Percentiles rank a stretch among this genome's conserved stretches.
Evolutionary conservation across 164 flowering plant species (phyloP).

Genomic region (Hamamelis virginiana): DNA sequence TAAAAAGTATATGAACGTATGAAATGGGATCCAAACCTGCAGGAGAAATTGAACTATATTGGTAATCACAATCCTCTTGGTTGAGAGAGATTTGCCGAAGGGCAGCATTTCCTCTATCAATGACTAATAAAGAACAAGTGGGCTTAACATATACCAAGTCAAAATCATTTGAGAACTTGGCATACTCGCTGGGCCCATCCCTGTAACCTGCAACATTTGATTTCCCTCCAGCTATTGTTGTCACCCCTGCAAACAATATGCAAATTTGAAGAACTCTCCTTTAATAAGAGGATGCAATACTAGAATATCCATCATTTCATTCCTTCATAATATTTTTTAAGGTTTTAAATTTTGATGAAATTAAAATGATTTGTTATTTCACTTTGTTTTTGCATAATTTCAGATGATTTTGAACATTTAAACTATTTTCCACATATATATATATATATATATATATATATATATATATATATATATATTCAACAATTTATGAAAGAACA

Average conservation of each 20-base stretch:
- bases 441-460: too few relatives aligned
- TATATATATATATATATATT: too few relatives aligned
- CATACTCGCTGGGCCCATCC: constrained; percentile 98
- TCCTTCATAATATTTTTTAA: too few relatives aligned
- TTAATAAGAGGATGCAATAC: background rate
- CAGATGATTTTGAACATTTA: too few relatives aligned
- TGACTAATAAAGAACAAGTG: constrained; percentile 86
- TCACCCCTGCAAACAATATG: constrained; percentile 65
- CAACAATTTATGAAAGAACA: too few relatives aligned
- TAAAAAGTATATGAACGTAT: background rate
- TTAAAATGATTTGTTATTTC: too few relatives aligned
- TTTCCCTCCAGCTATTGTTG: constrained; percentile 98
- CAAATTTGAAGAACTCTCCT: background rate
- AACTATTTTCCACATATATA: too few relatives aligned
- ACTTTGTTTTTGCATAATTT: too few relatives aligned
- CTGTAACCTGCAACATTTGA: constrained; percentile 87
- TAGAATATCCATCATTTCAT: too few relatives aligned
- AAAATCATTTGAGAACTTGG: constrained; percentile 90
- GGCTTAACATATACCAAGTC: constrained; percentile 79
- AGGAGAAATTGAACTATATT: constrained; percentile 58
- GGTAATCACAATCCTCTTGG: constrained; percentile 82
- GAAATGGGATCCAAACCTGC: constrained; percentile 50
- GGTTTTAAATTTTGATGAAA: too few relatives aligned
- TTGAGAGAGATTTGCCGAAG: constrained; percentile 87
- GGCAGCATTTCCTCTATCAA: constrained; percentile 98